Conservation (phyloP, 768 basidiomycete genomes). For the Xerocomellus dryophilus region DNA sequence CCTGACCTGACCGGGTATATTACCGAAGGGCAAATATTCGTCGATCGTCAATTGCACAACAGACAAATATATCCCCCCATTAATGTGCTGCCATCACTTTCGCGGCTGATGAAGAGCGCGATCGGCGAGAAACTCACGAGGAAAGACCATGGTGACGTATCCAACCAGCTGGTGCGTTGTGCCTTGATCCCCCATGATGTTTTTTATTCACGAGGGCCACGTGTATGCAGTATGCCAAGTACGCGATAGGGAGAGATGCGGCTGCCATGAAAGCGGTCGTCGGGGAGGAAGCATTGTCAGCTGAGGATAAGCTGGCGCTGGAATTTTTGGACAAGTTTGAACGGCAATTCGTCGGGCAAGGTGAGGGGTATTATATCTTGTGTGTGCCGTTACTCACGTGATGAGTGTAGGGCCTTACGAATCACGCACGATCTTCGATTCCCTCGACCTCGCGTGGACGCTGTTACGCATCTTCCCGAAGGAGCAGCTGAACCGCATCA, state of each 20-base stretch:
- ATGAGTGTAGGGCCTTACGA: constrained; percentile 75
- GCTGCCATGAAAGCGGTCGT: constrained; percentile 99
- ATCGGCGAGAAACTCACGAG: constrained; percentile 97
- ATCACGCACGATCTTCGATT: constrained; percentile 94
- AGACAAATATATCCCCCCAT: constrained; percentile 98
- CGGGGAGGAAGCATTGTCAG: constrained; percentile 93
- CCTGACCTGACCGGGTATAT: constrained; percentile 99
- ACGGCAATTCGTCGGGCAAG: constrained; percentile 95
- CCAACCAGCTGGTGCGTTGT: constrained; percentile 87
- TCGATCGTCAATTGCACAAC: constrained; percentile 97
- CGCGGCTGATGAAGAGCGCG: constrained; percentile 99
- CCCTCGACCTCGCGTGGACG: constrained; percentile 95
- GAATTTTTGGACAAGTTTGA: constrained; percentile 99
- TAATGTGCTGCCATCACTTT: constrained; percentile 97
- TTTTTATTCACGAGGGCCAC: constrained; percentile 16
- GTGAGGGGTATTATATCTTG: constrained; percentile 37
- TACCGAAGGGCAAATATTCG: constrained; percentile 98
- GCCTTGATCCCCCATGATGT: constrained; percentile 20
- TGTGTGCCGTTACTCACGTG: constrained; percentile 1
- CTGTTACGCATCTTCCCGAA: constrained; percentile 97
- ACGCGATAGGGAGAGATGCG: constrained; percentile 96
- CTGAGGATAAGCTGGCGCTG: constrained; percentile 93
- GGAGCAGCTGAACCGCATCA: constrained; percentile 97
- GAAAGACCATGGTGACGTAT: constrained; percentile 98
- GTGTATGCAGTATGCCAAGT: constrained; percentile 86